phyloP scores from a whole-genome alignment of 2,329 filamentous ascomycete species.

The Verticillium tricorpus region DNA sequence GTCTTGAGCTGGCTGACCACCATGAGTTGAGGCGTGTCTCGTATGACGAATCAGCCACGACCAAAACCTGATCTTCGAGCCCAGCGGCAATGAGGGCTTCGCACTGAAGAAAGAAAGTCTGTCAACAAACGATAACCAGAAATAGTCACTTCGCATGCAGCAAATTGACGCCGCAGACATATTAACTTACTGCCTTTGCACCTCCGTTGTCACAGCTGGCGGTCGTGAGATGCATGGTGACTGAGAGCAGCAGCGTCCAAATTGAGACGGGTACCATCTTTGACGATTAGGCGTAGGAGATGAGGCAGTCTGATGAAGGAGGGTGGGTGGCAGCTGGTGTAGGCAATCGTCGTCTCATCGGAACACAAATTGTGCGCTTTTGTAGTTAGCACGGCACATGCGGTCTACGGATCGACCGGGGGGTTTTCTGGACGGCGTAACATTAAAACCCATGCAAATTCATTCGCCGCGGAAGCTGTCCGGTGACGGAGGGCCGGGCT shows the following conservation, averaged over 20 bases:
- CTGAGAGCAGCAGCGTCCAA: neutral
- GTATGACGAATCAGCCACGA: slow-evolving; percentile 5
- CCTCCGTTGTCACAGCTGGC: neutral
- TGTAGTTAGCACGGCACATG: too few species aligned
- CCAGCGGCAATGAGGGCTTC: slow-evolving; percentile 5
- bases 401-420: too few species aligned
- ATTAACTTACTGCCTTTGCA: neutral
- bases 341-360: too few species aligned
- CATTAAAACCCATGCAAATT: too few species aligned
- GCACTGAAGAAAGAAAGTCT: slow-evolving; percentile 2
- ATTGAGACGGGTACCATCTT: neutral
- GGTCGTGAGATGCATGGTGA: neutral
- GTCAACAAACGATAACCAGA: neutral
- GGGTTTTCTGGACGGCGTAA: too few species aligned
- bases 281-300: neutral
- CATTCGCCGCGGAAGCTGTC: too few species aligned
- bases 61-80: slow-evolving; percentile 4
- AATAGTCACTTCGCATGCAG: neutral
- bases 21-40: slow-evolving; percentile 7
- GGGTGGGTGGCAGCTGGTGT: too few species aligned
- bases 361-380: too few species aligned
- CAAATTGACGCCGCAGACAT: neutral
- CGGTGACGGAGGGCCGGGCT: neutral
- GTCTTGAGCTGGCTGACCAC: slow-evolving; percentile 14
- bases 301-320: too few species aligned